phyloP scores from a whole-genome alignment of 306 rosid genomes.

The Begonia peltatifolia region DNA sequence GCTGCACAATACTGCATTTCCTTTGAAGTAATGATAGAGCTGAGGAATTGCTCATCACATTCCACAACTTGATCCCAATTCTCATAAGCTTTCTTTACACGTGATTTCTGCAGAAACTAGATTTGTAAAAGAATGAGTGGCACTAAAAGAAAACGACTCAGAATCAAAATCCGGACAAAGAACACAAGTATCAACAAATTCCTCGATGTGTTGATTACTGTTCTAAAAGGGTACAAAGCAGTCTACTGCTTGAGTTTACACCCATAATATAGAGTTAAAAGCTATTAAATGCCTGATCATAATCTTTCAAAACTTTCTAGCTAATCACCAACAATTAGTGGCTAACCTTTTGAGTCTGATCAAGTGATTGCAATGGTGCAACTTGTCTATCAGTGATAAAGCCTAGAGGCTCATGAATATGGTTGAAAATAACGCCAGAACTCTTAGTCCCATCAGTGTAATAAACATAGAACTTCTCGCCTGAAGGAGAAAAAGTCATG shows the following conservation, averaged over 20 bases:
- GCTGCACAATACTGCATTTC: not conserved
- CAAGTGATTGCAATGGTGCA: constrained; percentile 55
- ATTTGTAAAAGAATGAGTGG: not conserved
- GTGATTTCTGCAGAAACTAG: constrained; percentile 41
- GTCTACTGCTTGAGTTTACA: too few relatives aligned
- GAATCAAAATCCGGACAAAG: too few relatives aligned
- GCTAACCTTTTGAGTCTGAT: constrained; percentile 58
- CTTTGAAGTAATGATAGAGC: constrained; percentile 19
- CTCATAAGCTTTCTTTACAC: constrained; percentile 71
- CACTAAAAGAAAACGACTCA: too few relatives aligned
- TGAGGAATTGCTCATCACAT: constrained; percentile 54
- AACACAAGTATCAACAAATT: too few relatives aligned
- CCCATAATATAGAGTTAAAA: too few relatives aligned
- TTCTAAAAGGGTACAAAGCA: too few relatives aligned
- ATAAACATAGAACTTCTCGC: constrained; percentile 63
- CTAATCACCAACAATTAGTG: not conserved
- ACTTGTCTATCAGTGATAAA: constrained; percentile 60
- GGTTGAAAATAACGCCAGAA: constrained; percentile 60
- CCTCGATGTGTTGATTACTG: too few relatives aligned
- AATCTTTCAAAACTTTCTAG: not conserved
- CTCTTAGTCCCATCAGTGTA: constrained; percentile 35
- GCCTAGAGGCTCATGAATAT: constrained; percentile 75
- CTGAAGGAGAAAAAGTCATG: constrained; percentile 62
- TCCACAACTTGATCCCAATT: constrained; percentile 73
- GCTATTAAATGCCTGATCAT: not conserved